These are phyloP conservation scores for Penicillium antarcticum DNA, from an alignment of 495 filamentous ascomycete species.

Conservation along the genomic window DNA sequence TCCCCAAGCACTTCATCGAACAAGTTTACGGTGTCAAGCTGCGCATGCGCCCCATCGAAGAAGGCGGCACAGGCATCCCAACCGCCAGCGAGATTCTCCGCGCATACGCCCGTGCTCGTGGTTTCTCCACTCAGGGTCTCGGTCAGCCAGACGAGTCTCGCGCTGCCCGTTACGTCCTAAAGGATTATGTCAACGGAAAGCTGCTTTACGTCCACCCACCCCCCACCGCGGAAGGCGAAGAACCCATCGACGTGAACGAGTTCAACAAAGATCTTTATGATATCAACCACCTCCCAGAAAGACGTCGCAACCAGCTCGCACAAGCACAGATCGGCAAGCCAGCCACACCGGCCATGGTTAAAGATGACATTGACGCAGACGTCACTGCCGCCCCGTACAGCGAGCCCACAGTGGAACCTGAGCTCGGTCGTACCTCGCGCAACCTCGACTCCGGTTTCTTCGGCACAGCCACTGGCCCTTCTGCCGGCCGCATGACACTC, in stretches of 20 bases:
- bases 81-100: conserved; percentile 83
- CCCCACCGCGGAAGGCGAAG: conserved; percentile 50
- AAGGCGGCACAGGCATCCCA: conserved; percentile 87
- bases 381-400: conserved; percentile 5
- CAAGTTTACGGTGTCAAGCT: conserved; percentile 93
- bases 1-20: conserved; percentile 88
- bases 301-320: conserved; percentile 53
- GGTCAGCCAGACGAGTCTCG: conserved; percentile 92
- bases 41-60: conserved; percentile 73
- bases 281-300: conserved; percentile 67
- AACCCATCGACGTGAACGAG: conserved; percentile 59
- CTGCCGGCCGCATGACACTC: conserved; percentile 63
- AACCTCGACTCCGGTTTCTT: conserved; percentile 87
- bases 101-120: conserved; percentile 83
- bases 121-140: conserved; percentile 81
- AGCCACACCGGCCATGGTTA: conserved; percentile 28
- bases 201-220: conserved; percentile 90
- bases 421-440: conserved; percentile 65
- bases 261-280: conserved; percentile 94
- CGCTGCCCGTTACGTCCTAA: conserved; percentile 85
- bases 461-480: conserved; percentile 54
- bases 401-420: conserved; percentile 18
- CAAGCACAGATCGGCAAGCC: conserved; percentile 53
- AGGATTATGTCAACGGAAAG: conserved; percentile 97
- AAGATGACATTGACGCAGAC: conserved; percentile 42